A percentile compares a stretch with the other conserved stretches of the same genome.
phyloP scores from a whole-genome alignment of 2,329 filamentous ascomycete genomes.

The Dactylellina leptospora region DNA sequence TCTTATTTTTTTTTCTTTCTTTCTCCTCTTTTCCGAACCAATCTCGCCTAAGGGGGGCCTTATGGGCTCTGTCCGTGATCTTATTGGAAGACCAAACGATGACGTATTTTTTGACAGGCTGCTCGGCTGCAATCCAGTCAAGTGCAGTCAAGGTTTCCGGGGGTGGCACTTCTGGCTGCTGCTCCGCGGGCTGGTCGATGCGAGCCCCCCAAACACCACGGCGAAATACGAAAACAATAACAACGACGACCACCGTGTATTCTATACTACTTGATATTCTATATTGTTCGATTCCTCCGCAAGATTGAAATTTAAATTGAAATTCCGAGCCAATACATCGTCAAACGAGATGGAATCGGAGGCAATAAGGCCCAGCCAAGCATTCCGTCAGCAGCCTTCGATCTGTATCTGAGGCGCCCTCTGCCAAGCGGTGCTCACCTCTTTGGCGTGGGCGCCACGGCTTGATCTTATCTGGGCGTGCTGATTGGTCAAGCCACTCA shows the following conservation, averaged over 20 bases:
- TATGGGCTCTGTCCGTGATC: constrained; percentile 1
- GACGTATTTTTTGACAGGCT: constrained; percentile 34
- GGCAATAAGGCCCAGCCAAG: too few relatives aligned
- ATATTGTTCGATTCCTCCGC: too few relatives aligned
- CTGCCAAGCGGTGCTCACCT: constrained; percentile 47
- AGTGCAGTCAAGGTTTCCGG: constrained; percentile 47
- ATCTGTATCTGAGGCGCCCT: constrained; percentile 42
- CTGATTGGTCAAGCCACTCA: constrained; percentile 50
- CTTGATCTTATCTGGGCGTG: constrained; percentile 44
- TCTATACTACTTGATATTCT: too few relatives aligned
- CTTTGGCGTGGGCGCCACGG: constrained; percentile 37
- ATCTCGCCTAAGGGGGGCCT: constrained; percentile 32
- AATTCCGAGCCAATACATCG: too few relatives aligned
- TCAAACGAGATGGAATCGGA: too few relatives aligned
- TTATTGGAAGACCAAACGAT: constrained; percentile 36
- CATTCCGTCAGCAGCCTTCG: constrained; percentile 36
- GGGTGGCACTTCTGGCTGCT: constrained; percentile 16
- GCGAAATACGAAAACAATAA: too few relatives aligned
- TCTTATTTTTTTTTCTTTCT: constrained; percentile 1
- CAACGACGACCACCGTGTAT: too few relatives aligned
- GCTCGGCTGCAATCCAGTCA: constrained; percentile 18
- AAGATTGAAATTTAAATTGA: too few relatives aligned
- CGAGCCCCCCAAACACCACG: too few relatives aligned
- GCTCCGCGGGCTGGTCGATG: constrained; percentile 39
- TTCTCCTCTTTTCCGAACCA: background rate